Conservation (phyloP, 495 filamentous ascomycete genomes). For the Collariella sp. region DNA sequence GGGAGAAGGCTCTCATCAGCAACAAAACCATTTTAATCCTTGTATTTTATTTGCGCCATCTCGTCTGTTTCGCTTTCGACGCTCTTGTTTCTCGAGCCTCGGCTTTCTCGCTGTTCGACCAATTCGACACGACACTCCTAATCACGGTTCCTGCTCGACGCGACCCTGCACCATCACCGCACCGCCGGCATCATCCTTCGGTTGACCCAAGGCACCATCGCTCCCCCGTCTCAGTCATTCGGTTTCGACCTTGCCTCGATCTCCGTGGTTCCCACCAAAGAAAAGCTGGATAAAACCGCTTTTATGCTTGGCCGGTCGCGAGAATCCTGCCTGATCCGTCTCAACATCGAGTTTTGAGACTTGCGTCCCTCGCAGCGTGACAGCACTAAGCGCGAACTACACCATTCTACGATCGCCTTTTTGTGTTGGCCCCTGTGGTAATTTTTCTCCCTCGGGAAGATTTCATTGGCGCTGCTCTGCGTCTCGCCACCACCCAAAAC, state of each 20-base stretch:
- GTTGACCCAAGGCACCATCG: not conserved
- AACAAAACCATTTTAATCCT: conserved; percentile 31
- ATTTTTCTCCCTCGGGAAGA: no score
- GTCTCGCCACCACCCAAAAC: conserved; percentile 12
- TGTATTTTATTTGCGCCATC: conserved; percentile 30
- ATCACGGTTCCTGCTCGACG: not conserved
- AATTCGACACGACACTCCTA: not conserved
- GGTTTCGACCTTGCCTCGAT: not conserved
- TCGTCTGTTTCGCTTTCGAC: conserved; percentile 14
- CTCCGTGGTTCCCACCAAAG: no score
- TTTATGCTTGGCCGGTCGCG: not conserved
- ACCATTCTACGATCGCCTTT: not conserved
- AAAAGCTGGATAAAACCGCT: conserved; percentile 5
- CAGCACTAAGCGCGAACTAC: not conserved
- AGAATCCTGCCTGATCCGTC: no score
- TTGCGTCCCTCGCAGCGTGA: not conserved
- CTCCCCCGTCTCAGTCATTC: not conserved
- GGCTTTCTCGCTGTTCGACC: conserved; percentile 4
- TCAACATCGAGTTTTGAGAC: no score
- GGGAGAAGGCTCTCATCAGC: conserved; percentile 19
- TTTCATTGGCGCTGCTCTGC: not conserved
- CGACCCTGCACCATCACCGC: not conserved
- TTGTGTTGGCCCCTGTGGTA: no score
- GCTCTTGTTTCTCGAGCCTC: conserved; percentile 4
- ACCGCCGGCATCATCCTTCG: not conserved